A percentile compares a stretch with the other conserved stretches of the same genome.
Evolutionary conservation across 305 asterid genomes (phyloP).

Genomic region (Fraxinus ornus): DNA sequence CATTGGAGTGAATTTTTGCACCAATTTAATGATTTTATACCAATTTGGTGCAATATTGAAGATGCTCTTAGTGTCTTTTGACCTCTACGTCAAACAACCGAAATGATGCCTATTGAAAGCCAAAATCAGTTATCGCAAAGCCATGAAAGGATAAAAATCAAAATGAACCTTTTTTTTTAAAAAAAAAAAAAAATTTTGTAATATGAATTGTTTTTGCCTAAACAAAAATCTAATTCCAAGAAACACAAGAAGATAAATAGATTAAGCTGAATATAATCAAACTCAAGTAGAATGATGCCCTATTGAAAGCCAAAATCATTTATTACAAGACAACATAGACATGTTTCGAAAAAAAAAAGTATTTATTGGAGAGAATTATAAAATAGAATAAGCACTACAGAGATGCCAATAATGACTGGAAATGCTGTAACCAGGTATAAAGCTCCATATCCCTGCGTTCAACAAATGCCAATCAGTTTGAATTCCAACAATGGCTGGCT

Average conservation of each 20-base stretch:
- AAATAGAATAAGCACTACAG: slow-evolving; percentile 82
- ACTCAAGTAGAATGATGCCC: not conserved
- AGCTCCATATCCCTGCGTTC: slow-evolving; percentile 91
- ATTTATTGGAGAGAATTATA: slow-evolving; percentile 81
- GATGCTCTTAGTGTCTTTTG: not conserved
- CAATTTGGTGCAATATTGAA: not conserved
- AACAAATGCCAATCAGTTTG: not conserved
- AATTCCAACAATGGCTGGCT: not conserved
- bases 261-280: not conserved
- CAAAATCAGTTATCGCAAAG: not conserved
- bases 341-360: not conserved
- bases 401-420: slow-evolving; percentile 86
- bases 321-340: not conserved
- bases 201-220: not conserved
- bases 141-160: not conserved
- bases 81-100: not conserved
- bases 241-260: not conserved
- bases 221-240: not conserved
- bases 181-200: too few species aligned
- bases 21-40: not conserved
- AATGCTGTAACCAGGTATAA: slow-evolving; percentile 89
- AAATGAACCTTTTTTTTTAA: too few species aligned
- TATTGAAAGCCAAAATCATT: not conserved
- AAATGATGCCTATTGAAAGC: not conserved
- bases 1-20: too few species aligned